Evolutionary conservation across 202 grass and related monocot genomes (phyloP).

Genomic region (Hordeum pubiflorum): DNA sequence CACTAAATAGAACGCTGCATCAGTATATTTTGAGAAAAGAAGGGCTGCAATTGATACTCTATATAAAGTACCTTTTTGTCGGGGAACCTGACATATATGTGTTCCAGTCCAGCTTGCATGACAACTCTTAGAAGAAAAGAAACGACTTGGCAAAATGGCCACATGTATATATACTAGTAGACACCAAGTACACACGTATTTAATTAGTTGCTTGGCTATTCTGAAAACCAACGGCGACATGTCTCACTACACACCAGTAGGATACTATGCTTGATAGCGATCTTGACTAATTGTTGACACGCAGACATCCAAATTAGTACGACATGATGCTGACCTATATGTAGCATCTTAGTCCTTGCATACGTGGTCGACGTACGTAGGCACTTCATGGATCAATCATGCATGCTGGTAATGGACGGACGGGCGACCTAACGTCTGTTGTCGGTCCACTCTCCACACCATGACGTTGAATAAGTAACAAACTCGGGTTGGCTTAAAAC

Average conservation of each 20-base stretch:
- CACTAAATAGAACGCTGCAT: too few relatives aligned
- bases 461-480: slow-evolving; percentile 20
- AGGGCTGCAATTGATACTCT: too few relatives aligned
- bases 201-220: not conserved
- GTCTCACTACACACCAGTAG: not conserved
- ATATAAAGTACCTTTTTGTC: not conserved
- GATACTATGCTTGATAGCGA: not conserved
- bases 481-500: not conserved
- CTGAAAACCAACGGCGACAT: not conserved
- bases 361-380: not conserved
- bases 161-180: not conserved
- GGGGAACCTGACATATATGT: too few relatives aligned
- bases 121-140: not conserved
- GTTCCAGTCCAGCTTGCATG: not conserved
- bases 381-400: not conserved
- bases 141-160: not conserved
- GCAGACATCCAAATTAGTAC: not conserved
- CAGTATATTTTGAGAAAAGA: too few relatives aligned
- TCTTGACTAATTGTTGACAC: not conserved
- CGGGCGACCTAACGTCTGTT: not conserved
- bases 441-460: not conserved
- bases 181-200: not conserved
- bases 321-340: not conserved
- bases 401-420: not conserved
- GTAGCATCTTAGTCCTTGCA: not conserved